These are phyloP conservation scores for Fusarium buharicum DNA, from an alignment of 2,329 filamentous ascomycete species.

Conservation along the genomic window DNA sequence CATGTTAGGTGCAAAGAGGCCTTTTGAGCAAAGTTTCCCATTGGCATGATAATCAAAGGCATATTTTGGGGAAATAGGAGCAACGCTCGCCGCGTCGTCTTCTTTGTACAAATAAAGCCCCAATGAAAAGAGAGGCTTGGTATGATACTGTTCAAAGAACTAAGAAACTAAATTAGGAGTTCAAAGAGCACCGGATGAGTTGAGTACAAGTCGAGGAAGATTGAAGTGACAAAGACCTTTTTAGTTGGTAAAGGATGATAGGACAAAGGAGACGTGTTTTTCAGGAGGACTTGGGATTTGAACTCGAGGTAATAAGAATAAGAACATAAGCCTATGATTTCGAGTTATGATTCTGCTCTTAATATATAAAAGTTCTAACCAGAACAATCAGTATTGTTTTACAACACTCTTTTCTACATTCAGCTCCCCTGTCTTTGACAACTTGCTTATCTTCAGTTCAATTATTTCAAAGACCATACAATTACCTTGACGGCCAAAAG, in stretches of 20 bases:
- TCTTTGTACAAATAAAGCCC: conserved; percentile 15
- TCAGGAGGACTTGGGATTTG: neutral
- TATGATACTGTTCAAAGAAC: conserved; percentile 4
- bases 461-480: neutral
- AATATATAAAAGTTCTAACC: neutral
- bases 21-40: neutral
- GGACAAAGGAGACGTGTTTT: conserved; percentile 18
- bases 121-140: neutral
- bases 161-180: conserved; percentile 16
- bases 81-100: neutral
- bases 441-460: neutral
- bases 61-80: neutral
- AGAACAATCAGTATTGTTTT: neutral
- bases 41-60: neutral
- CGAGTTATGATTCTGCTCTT: neutral
- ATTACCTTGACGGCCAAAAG: neutral
- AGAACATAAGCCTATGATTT: conserved; percentile 1
- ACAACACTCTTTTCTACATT: neutral
- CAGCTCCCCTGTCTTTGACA: conserved; percentile 2
- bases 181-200: neutral
- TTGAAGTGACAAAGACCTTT: conserved; percentile 20
- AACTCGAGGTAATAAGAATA: conserved; percentile 13
- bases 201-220: neutral
- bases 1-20: no score
- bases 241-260: conserved; percentile 1